These are phyloP conservation scores for Leccinum subtestaceum DNA, from an alignment of 768 basidiomycete species.

Conservation along the genomic window DNA sequence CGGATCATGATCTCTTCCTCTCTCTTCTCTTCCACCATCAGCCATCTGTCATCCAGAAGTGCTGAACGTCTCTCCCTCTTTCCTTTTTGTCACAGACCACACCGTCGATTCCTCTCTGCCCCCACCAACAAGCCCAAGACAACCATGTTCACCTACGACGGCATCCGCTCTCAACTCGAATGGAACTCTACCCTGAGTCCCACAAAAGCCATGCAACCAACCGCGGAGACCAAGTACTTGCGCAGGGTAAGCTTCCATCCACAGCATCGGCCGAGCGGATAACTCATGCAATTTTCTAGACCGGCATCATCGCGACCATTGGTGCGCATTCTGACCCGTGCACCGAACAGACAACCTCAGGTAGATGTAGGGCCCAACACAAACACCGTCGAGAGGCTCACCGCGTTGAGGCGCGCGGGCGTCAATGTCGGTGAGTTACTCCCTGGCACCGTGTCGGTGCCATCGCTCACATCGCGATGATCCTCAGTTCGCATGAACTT, in stretches of 20 bases:
- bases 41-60: conserved; percentile 10
- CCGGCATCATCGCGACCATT: conserved; percentile 97
- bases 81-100: conserved; percentile 5
- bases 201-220: conserved; percentile 64
- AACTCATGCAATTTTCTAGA: conserved; percentile 48
- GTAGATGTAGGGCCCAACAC: conserved; percentile 77
- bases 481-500: conserved; percentile 97
- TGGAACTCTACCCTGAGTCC: conserved; percentile 88
- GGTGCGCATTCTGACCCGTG: conserved; percentile 47
- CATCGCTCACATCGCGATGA: conserved; percentile 10
- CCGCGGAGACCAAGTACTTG: conserved; percentile 76
- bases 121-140: conserved; percentile 10
- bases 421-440: conserved; percentile 88
- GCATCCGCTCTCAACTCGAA: conserved; percentile 80
- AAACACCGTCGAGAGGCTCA: conserved; percentile 86
- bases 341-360: conserved; percentile 5
- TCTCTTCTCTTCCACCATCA: conserved; percentile 17
- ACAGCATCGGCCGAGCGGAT: neutral
- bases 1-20: conserved; percentile 6
- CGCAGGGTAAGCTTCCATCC: conserved; percentile 69
- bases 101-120: conserved; percentile 10
- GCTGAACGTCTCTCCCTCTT: conserved; percentile 13
- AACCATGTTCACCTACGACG: conserved; percentile 54
- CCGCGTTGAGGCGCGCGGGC: conserved; percentile 82
- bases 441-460: neutral